phyloP scores from a whole-genome alignment of 805 yeast species.

The Ogataea allantospora region DNA sequence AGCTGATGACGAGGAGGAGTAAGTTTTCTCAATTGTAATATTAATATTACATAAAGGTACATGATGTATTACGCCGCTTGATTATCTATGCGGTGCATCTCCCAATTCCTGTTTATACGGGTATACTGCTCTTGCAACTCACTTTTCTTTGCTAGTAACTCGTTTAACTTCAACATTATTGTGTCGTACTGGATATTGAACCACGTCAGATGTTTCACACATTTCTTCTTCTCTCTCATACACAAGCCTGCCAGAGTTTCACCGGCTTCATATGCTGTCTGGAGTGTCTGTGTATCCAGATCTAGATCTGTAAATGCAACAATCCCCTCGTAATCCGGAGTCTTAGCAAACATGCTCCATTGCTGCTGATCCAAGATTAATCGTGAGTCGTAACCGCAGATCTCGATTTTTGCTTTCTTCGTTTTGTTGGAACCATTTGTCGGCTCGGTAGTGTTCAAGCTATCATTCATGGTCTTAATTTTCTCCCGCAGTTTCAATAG shows the following conservation, averaged over 20 bases:
- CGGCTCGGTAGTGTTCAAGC: constrained; percentile 22
- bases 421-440: constrained; percentile 19
- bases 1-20: constrained; percentile 39
- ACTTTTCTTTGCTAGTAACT: constrained; percentile 20
- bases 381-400: constrained; percentile 50
- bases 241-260: constrained; percentile 37
- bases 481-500: constrained; percentile 37
- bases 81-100: constrained; percentile 1
- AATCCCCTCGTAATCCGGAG: constrained; percentile 11
- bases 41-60: neutral
- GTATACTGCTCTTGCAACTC: constrained; percentile 30
- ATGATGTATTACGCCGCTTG: neutral
- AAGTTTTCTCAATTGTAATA: constrained; percentile 4
- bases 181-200: constrained; percentile 34
- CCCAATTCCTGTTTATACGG: constrained; percentile 34
- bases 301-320: constrained; percentile 4
- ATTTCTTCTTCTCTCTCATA: constrained; percentile 52
- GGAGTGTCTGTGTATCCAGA: constrained; percentile 12
- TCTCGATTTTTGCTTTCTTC: constrained; percentile 37
- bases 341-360: constrained; percentile 23
- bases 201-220: constrained; percentile 48
- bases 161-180: constrained; percentile 35
- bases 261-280: constrained; percentile 20
- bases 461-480: constrained; percentile 39
- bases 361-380: constrained; percentile 19